Evolutionary conservation across 306 rosid genomes (phyloP), one percentile per base, ranked within the genome.

Genomic region (Lathyrus oleraceus): DNA sequence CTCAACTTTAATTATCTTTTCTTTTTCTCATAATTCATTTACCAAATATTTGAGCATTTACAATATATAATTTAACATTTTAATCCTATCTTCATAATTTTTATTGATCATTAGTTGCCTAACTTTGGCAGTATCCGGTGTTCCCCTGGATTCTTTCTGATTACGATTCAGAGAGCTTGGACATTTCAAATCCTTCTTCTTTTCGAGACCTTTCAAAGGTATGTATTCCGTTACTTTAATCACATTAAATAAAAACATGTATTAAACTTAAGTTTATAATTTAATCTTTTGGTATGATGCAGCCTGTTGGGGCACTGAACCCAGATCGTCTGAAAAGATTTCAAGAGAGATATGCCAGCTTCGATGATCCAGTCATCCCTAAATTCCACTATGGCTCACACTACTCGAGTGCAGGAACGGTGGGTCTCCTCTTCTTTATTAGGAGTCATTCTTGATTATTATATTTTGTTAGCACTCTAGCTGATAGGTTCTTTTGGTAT

Each of bases 321-420:
- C 66, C 92, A 57, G 91, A 89, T 65, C 97, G 99, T 52, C 80
- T 91, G 65, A 77, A 82, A 66, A 88, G 89, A 72, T 87, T 91
- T 82, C 95, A 91, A 85, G 97, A 94, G 91, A 84, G 99, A 83
- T 94, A 91, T 76, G 72, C 87, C 60, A 91, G 91, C 82, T 94
- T 94, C 71, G 99, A 94, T 82, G 99, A 94, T 87, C 99, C 99
- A 10, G 73, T 91, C 81, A 94, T 91, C 70, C 97, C 99, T 74
- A 94, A 91, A 79, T 94, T 94, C 70, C 99, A 91, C 85, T 94
- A 91, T 42, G 97, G 99, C 76, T 94, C 99, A 65, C 97, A 94
- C 84, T 94, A 89, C 83, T 94, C 99, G 4, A 94, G 97, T 85
- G 99, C 99, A 30, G 99, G 97, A 86, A 91, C 99, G 62, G 99